phyloP scores from a whole-genome alignment of 495 filamentous ascomycete species.

The Aspergillus biplanus region DNA sequence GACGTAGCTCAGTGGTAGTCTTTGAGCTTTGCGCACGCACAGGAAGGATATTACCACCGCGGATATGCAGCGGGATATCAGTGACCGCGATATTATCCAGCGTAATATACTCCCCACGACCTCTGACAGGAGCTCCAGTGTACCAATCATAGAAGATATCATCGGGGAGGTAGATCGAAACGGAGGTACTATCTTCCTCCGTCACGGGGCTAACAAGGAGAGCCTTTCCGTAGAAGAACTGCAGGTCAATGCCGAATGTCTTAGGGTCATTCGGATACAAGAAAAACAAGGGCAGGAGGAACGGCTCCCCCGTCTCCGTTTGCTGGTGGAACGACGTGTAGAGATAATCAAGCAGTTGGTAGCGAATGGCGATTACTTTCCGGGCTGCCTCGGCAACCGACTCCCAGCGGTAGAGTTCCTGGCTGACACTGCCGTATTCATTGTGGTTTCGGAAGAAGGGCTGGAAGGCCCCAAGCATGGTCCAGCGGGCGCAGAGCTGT shows the following conservation, averaged over 20 bases:
- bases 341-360: slow-evolving; percentile 78
- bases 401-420: slow-evolving; percentile 81
- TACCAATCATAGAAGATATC: slow-evolving; percentile 81
- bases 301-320: slow-evolving; percentile 67
- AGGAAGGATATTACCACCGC: slow-evolving; percentile 72
- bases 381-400: slow-evolving; percentile 65
- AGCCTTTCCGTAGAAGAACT: slow-evolving; percentile 75
- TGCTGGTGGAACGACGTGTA: slow-evolving; percentile 76
- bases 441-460: slow-evolving; percentile 89
- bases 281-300: slow-evolving; percentile 71
- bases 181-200: slow-evolving; percentile 62
- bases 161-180: slow-evolving; percentile 72
- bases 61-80: slow-evolving; percentile 73
- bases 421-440: slow-evolving; percentile 49
- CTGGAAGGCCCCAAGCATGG: slow-evolving; percentile 74
- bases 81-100: slow-evolving; percentile 60
- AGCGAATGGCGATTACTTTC: slow-evolving; percentile 75
- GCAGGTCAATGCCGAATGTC: slow-evolving; percentile 61
- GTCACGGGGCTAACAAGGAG: slow-evolving; percentile 77
- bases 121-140: slow-evolving; percentile 60
- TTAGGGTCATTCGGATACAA: slow-evolving; percentile 68
- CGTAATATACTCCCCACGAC: slow-evolving; percentile 54
- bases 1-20: slow-evolving; percentile 71
- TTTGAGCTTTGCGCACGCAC: slow-evolving; percentile 61
- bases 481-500: slow-evolving; percentile 82